phyloP scores from a whole-genome alignment of 2,329 filamentous ascomycete species.

The Fusarium drepaniforme region DNA sequence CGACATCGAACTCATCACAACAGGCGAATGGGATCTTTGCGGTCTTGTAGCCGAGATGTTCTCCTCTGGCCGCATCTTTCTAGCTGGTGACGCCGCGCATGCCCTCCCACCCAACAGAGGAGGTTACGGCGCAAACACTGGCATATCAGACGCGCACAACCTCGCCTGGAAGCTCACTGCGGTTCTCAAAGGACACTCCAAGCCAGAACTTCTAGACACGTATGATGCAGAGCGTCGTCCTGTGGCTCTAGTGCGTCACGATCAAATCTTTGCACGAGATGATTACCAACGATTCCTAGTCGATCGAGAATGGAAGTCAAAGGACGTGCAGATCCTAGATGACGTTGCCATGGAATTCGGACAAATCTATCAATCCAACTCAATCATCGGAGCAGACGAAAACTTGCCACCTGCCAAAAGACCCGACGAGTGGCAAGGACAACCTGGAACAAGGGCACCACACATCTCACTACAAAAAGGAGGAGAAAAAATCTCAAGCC shows the following conservation, averaged over 20 bases:
- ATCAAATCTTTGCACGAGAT: slow-evolving; percentile 40
- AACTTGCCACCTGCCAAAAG: slow-evolving; percentile 16
- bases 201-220: slow-evolving; percentile 47
- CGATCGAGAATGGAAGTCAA: slow-evolving; percentile 17
- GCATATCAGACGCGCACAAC: slow-evolving; percentile 54
- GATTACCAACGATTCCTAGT: slow-evolving; percentile 28
- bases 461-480: slow-evolving; percentile 24
- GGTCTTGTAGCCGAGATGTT: slow-evolving; percentile 44
- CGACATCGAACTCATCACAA: slow-evolving; percentile 34
- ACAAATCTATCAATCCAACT: slow-evolving; percentile 19
- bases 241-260: slow-evolving; percentile 44
- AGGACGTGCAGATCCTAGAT: slow-evolving; percentile 13
- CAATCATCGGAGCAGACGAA: background rate
- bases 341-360: slow-evolving; percentile 30
- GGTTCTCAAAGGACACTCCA: slow-evolving; percentile 44
- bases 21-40: slow-evolving; percentile 39
- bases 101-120: slow-evolving; percentile 51
- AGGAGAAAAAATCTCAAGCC: slow-evolving; percentile 9
- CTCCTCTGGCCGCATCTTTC: slow-evolving; percentile 46
- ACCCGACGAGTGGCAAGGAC: slow-evolving; percentile 40
- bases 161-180: slow-evolving; percentile 57
- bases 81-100: slow-evolving; percentile 50
- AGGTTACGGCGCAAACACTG: slow-evolving; percentile 50
- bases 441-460: slow-evolving; percentile 38
- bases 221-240: slow-evolving; percentile 55